Evolutionary conservation across 805 yeast species (phyloP).

Genomic region (Grigorovia yakushimaensis): DNA sequence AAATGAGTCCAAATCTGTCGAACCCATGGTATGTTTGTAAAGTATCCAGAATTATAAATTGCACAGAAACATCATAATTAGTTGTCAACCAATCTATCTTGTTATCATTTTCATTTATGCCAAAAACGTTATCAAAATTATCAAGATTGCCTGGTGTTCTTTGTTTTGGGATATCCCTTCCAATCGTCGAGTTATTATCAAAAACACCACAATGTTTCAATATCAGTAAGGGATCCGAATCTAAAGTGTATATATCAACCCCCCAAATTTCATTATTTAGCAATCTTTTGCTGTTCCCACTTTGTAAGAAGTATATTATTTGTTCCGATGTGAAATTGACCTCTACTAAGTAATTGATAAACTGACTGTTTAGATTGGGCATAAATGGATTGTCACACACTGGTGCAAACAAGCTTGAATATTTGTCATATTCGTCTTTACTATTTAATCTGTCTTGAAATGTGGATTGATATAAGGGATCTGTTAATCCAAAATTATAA

Average conservation of each 20-base stretch:
- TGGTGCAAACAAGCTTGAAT: neutral
- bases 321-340: conserved; percentile 18
- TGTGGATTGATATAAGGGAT: neutral
- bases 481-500: neutral
- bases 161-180: conserved; percentile 11
- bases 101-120: conserved; percentile 15
- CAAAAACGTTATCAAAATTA: conserved; percentile 24
- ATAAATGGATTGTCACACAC: conserved; percentile 13
- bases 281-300: conserved; percentile 27
- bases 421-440: too few species aligned
- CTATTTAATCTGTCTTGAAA: too few species aligned
- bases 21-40: conserved; percentile 56
- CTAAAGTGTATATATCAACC: conserved; percentile 86
- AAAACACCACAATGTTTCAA: conserved; percentile 63
- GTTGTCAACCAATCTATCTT: neutral
- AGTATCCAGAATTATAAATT: conserved; percentile 51
- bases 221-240: conserved; percentile 71
- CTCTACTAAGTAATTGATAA: conserved; percentile 16
- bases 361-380: conserved; percentile 14
- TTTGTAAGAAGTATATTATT: conserved; percentile 15
- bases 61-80: conserved; percentile 27
- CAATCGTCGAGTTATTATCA: conserved; percentile 25
- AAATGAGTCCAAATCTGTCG: conserved; percentile 56
- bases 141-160: conserved; percentile 35
- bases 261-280: conserved; percentile 72